Conservation (phyloP, 2,329 filamentous ascomycete genomes). For the Alternaria angustiovoidea region DNA sequence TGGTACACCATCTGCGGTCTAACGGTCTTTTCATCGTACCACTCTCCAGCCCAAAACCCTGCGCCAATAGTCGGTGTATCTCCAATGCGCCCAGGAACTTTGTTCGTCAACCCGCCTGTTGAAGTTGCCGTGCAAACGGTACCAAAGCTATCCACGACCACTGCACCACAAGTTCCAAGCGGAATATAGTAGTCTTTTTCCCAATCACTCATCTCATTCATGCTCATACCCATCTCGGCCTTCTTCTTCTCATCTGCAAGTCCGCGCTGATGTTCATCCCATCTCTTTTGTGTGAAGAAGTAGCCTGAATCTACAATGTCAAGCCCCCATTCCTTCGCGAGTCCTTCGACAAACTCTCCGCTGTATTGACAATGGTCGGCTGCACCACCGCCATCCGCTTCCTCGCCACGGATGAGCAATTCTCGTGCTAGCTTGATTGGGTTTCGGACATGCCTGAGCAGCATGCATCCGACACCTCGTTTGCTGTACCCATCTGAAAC, state of each 20-base stretch:
- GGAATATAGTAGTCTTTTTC: conserved; percentile 72
- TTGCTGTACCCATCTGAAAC: conserved; percentile 76
- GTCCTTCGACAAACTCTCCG: conserved; percentile 71
- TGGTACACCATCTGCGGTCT: conserved; percentile 31
- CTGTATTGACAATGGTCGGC: conserved; percentile 75
- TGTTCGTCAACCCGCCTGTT: conserved; percentile 86
- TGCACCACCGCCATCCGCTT: conserved; percentile 66
- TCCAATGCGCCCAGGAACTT: conserved; percentile 82
- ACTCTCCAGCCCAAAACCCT: conserved; percentile 91
- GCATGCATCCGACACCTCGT: conserved; percentile 78
- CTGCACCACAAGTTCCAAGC: conserved; percentile 85
- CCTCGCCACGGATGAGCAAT: conserved; percentile 73
- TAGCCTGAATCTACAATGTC: conserved; percentile 74
- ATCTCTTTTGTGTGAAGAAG: conserved; percentile 79
- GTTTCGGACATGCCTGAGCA: conserved; percentile 77
- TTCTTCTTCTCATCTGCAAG: conserved; percentile 54
- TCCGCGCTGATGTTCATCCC: conserved; percentile 78
- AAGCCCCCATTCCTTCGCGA: conserved; percentile 74
- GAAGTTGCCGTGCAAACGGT: conserved; percentile 73
- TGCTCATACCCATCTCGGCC: conserved; percentile 48
- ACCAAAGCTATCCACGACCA: conserved; percentile 79
- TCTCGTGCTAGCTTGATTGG: conserved; percentile 77
- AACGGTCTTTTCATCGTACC: conserved; percentile 61
- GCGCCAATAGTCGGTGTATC: conserved; percentile 86
- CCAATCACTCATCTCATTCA: conserved; percentile 58